These are phyloP conservation scores for Daldinia concentrica DNA, from an alignment of 495 filamentous ascomycete genomes.

Conservation along the genomic window DNA sequence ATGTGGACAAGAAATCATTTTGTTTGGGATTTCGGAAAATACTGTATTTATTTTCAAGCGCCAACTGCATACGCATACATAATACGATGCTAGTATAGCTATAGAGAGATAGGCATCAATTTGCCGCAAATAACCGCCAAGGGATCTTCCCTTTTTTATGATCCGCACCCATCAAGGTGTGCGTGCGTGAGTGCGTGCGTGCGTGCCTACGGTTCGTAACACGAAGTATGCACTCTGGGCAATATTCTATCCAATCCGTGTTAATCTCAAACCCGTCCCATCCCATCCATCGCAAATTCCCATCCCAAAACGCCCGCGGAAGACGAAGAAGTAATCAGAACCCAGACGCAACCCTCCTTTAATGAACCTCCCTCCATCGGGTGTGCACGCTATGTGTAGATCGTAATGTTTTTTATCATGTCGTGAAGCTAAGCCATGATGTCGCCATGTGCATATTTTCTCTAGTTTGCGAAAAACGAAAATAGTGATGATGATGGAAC, in stretches of 20 bases:
- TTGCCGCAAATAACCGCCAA: constrained; percentile 41
- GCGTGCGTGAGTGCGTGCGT: neutral
- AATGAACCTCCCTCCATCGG: constrained; percentile 21
- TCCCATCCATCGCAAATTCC: constrained; percentile 13
- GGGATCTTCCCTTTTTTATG: neutral
- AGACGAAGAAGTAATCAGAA: neutral
- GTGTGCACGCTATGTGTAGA: constrained; percentile 32
- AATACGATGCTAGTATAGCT: neutral
- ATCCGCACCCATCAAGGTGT: constrained; percentile 16
- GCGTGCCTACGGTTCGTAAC: neutral
- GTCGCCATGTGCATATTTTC: constrained; percentile 21
- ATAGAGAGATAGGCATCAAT: constrained; percentile 28
- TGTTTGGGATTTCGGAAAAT: constrained; percentile 22
- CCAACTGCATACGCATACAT: constrained; percentile 9
- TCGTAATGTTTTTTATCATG: constrained; percentile 34
- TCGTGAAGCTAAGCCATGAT: constrained; percentile 29
- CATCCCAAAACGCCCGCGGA: constrained; percentile 28
- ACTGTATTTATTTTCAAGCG: neutral
- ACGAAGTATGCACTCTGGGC: constrained; percentile 11
- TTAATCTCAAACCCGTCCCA: constrained; percentile 6
- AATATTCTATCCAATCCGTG: constrained; percentile 24
- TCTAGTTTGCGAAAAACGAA: constrained; percentile 7
- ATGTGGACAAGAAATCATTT: constrained; percentile 34
- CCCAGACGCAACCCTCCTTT: neutral
- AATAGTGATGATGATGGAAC: neutral